Conservation (phyloP, 2,329 filamentous ascomycete species). For the Blastomyces silverae region DNA sequence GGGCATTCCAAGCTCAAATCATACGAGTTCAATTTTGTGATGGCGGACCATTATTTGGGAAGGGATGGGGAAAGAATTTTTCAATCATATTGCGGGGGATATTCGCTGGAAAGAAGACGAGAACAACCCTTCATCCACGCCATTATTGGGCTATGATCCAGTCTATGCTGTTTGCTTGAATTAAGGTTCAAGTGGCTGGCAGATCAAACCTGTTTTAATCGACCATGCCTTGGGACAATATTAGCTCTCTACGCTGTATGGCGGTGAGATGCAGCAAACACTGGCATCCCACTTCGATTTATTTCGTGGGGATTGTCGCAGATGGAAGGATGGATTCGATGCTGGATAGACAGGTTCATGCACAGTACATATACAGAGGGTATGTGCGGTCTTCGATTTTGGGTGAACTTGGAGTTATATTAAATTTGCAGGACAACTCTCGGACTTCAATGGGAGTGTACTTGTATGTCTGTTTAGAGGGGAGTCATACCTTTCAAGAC, state of each 20-base stretch:
- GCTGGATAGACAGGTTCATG: background rate
- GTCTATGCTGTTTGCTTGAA: background rate
- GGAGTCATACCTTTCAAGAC: background rate
- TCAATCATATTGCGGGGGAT: background rate
- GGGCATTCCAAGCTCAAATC: background rate
- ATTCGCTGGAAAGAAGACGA: background rate
- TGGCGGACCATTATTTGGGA: background rate
- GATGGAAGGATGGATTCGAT: background rate
- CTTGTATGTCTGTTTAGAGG: background rate
- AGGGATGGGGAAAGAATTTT: background rate
- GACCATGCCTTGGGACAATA: background rate
- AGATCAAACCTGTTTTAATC: background rate
- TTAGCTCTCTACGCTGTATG: background rate
- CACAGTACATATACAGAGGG: background rate
- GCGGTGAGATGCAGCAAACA: background rate
- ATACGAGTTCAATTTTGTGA: background rate
- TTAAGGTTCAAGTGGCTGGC: background rate
- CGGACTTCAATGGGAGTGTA: background rate
- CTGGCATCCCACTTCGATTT: background rate
- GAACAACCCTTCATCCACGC: too few relatives aligned
- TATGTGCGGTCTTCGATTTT: background rate
- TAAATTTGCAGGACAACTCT: background rate
- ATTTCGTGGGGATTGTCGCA: background rate
- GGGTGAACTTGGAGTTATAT: background rate
- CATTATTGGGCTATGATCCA: background rate